Conservation (phyloP, 164 flowering plant species). For the Tetrastigma voinierianum region DNA sequence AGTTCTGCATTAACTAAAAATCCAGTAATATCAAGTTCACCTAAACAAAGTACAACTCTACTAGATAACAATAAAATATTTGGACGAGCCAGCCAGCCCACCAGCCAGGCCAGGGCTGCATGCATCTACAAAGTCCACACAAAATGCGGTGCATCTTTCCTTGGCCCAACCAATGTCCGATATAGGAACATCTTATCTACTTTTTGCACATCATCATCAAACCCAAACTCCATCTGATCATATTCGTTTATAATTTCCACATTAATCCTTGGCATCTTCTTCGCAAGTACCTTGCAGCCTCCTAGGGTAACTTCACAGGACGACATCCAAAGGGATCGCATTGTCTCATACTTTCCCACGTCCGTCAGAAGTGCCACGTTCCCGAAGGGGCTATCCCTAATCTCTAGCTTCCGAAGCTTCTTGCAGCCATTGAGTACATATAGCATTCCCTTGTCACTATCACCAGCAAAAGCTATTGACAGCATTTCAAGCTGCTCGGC, state of each 20-base stretch:
- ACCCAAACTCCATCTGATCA: constrained; percentile 35
- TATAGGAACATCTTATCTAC: constrained; percentile 88
- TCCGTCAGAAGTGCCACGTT: constrained; percentile 67
- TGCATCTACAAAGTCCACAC: constrained; percentile 61
- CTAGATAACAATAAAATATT: background rate
- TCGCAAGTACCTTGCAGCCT: constrained; percentile 76
- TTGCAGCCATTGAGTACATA: constrained; percentile 86
- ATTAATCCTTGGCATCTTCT: constrained; percentile 72
- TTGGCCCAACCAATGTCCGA: constrained; percentile 66
- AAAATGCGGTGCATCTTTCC: constrained; percentile 71
- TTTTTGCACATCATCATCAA: constrained; percentile 38
- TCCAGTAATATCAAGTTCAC: constrained; percentile 8
- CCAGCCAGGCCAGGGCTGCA: too few species aligned
- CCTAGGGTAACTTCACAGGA: constrained; percentile 77
- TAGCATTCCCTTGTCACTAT: constrained; percentile 79
- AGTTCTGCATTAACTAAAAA: constrained; percentile 11
- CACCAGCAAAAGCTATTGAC: constrained; percentile 87
- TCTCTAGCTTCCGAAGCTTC: constrained; percentile 80
- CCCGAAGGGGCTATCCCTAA: constrained; percentile 86
- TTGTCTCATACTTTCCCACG: constrained; percentile 90
- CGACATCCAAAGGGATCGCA: constrained; percentile 99
- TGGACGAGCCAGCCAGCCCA: background rate
- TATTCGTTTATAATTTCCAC: constrained; percentile 79
- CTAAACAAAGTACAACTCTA: constrained; percentile 14
- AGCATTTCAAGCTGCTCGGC: constrained; percentile 94